A percentile compares a stretch with the other conserved stretches of the same genome.
These are phyloP conservation scores for Boletus coccyginus DNA, from an alignment of 768 basidiomycete species.

Conservation along the genomic window DNA sequence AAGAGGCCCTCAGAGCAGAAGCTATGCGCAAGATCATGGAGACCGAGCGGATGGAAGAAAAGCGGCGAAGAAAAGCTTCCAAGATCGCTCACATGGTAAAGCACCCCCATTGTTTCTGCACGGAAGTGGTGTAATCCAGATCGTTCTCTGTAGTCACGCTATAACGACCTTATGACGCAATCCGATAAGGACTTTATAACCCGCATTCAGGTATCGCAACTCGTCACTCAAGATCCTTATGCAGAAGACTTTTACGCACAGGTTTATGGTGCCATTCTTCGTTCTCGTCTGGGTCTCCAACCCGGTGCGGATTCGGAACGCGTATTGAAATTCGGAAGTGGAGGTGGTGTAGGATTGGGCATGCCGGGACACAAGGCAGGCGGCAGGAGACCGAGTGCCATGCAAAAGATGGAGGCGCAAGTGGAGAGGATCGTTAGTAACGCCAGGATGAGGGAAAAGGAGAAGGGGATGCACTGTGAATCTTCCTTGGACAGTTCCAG, in stretches of 20 bases:
- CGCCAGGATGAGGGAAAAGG: slow-evolving; percentile 81
- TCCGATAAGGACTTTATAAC: slow-evolving; percentile 99
- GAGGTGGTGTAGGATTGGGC: slow-evolving; percentile 79
- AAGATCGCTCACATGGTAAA: slow-evolving; percentile 89
- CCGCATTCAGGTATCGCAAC: slow-evolving; percentile 96
- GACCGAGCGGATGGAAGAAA: slow-evolving; percentile 86
- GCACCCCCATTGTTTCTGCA: slow-evolving; percentile 1
- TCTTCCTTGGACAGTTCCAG: slow-evolving; percentile 1
- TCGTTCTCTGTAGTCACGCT: slow-evolving; percentile 59
- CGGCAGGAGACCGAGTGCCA: slow-evolving; percentile 74
- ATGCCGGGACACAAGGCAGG: slow-evolving; percentile 47
- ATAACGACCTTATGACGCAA: slow-evolving; percentile 95
- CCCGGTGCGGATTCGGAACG: slow-evolving; percentile 59
- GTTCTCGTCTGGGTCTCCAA: slow-evolving; percentile 73
- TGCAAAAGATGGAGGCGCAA: slow-evolving; percentile 93
- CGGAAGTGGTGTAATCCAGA: background rate
- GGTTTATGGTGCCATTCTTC: slow-evolving; percentile 83
- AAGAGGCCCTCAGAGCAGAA: slow-evolving; percentile 70
- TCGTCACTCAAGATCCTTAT: slow-evolving; percentile 96
- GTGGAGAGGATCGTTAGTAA: slow-evolving; percentile 96
- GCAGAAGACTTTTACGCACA: slow-evolving; percentile 99
- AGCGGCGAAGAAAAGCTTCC: slow-evolving; percentile 71
- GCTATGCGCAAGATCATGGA: slow-evolving; percentile 90
- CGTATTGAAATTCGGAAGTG: slow-evolving; percentile 84
- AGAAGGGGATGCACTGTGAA: slow-evolving; percentile 66